These are phyloP conservation scores for Claviceps monticola DNA, from an alignment of 2,329 filamentous ascomycete genomes.

Conservation along the genomic window DNA sequence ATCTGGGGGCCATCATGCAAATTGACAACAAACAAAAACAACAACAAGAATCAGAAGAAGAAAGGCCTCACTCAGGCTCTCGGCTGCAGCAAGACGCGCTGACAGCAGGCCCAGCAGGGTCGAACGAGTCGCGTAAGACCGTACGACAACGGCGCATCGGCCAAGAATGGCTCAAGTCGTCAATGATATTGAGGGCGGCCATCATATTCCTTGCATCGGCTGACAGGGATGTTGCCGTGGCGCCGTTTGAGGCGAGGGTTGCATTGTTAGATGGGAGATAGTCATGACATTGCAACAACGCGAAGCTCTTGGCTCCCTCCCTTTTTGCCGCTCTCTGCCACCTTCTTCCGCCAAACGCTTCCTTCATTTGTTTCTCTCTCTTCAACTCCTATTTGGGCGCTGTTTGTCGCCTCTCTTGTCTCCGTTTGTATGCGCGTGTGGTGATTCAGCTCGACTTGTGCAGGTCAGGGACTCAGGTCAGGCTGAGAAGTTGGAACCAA, in stretches of 20 bases:
- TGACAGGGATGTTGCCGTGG: not conserved
- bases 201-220: conserved; percentile 5
- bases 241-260: not conserved
- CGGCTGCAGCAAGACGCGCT: not conserved
- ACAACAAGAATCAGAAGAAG: not conserved
- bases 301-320: no score
- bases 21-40: not conserved
- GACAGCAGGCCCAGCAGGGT: not conserved
- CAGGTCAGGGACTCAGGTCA: no score
- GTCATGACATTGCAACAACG: no score
- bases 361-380: no score
- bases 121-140: conserved; percentile 1
- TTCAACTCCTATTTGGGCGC: no score
- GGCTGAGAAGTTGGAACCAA: no score
- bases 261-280: no score
- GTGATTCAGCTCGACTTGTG: no score
- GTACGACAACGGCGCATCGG: not conserved
- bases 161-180: not conserved
- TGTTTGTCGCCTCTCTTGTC: no score
- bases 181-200: not conserved
- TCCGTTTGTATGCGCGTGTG: no score
- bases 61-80: not conserved
- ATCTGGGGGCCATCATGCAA: not conserved
- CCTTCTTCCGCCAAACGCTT: no score
- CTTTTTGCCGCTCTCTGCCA: no score